Conservation (phyloP, 192 early-diverging fungal genomes). For the Coemansia sp. region DNA sequence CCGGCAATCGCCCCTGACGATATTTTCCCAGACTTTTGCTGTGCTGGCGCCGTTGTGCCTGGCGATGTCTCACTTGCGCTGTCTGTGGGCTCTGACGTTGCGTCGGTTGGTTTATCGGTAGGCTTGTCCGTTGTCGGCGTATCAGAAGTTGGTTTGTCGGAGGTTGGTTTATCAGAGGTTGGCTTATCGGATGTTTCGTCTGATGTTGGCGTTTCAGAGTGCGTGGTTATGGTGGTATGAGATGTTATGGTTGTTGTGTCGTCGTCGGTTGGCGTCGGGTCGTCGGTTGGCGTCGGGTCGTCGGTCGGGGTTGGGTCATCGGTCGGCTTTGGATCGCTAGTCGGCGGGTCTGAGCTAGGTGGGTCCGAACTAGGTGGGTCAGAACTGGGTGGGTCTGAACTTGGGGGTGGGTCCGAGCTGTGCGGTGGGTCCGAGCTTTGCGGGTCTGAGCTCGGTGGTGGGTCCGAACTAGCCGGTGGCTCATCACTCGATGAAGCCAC, state of each 20-base stretch:
- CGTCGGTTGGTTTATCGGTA: not conserved
- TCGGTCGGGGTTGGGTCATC: not conserved
- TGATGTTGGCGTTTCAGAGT: not conserved
- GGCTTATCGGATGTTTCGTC: not conserved
- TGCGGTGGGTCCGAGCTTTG: not conserved
- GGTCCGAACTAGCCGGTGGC: not conserved
- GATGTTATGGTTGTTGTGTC: conserved; percentile 1
- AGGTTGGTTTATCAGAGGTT: not conserved
- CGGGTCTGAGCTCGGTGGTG: not conserved
- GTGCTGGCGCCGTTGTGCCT: not conserved
- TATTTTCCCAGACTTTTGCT: conserved; percentile 6
- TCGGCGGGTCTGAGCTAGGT: not conserved
- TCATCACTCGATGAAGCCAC: not conserved
- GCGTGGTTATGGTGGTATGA: not conserved
- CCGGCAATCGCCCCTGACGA: conserved; percentile 39
- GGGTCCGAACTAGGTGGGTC: not conserved
- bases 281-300: not conserved
- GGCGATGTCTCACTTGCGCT: not conserved
- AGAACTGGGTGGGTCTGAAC: not conserved
- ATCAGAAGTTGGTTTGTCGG: not conserved
- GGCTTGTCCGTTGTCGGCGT: not conserved
- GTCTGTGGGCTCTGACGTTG: not conserved
- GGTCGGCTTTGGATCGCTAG: not conserved
- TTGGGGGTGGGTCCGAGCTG: not conserved
- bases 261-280: not conserved